Conservation (phyloP, 805 yeast genomes). For the Kluyveromyces aestuarii region DNA sequence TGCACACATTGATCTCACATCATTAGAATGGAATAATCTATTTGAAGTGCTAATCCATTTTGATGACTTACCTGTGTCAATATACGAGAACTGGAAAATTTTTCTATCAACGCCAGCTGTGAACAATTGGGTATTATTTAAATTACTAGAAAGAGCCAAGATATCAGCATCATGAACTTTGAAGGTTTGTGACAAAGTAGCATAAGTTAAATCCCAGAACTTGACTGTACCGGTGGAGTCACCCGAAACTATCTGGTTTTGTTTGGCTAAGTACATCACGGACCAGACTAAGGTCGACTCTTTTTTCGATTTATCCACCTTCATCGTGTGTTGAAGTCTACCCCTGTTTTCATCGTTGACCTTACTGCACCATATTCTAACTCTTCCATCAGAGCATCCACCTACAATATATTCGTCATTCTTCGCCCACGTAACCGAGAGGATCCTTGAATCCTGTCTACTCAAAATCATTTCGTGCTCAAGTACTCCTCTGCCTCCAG, state of each 20-base stretch:
- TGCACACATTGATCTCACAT: slow-evolving; percentile 66
- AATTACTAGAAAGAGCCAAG: slow-evolving; percentile 56
- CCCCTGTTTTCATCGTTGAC: slow-evolving; percentile 39
- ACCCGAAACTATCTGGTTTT: slow-evolving; percentile 80
- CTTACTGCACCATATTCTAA: slow-evolving; percentile 67
- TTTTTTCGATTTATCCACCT: slow-evolving; percentile 79
- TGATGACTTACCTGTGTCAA: slow-evolving; percentile 16
- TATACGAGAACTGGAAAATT: slow-evolving; percentile 53
- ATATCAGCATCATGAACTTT: slow-evolving; percentile 88
- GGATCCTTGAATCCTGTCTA: slow-evolving; percentile 74
- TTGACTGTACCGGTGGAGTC: slow-evolving; percentile 93
- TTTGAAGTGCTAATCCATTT: slow-evolving; percentile 75
- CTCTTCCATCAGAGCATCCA: slow-evolving; percentile 92
- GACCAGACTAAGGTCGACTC: slow-evolving; percentile 93
- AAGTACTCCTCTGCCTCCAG: slow-evolving; percentile 77
- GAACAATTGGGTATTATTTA: slow-evolving; percentile 54
- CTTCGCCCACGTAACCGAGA: slow-evolving; percentile 69
- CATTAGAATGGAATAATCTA: slow-evolving; percentile 77
- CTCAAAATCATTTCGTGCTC: slow-evolving; percentile 71
- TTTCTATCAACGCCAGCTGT: slow-evolving; percentile 93
- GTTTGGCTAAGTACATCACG: slow-evolving; percentile 50
- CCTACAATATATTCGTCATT: slow-evolving; percentile 57
- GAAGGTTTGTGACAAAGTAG: slow-evolving; percentile 72
- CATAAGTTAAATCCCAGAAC: slow-evolving; percentile 79
- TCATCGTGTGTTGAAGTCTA: slow-evolving; percentile 72